A percentile compares a stretch with the other conserved stretches of the same genome.
phyloP scores from a whole-genome alignment of 1,284 basidiomycete genomes.

The Cutaneotrichosporon cyanovorans region DNA sequence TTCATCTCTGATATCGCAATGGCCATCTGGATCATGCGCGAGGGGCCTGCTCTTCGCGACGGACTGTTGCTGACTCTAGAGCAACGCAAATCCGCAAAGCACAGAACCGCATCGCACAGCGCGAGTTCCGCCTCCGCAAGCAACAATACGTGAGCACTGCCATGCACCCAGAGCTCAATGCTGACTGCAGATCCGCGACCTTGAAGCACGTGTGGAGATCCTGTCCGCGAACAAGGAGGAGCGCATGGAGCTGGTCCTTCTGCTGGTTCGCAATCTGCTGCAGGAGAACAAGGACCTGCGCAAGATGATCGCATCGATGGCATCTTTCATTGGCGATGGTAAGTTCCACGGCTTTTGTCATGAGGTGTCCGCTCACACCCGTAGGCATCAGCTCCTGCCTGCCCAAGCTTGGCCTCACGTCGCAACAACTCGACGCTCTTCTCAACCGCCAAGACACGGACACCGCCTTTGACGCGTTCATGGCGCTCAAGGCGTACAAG shows the following conservation, averaged over 20 bases:
- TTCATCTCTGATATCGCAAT: no score
- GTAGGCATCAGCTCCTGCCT: slow-evolving; percentile 54
- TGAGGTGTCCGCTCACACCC: not conserved
- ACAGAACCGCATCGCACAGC: slow-evolving; percentile 86
- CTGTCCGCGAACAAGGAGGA: slow-evolving; percentile 83
- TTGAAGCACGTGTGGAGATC: slow-evolving; percentile 83
- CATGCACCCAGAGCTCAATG: not conserved
- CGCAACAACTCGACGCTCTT: slow-evolving; percentile 65
- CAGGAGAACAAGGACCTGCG: slow-evolving; percentile 78
- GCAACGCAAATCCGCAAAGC: slow-evolving; percentile 37
- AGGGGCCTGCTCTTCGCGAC: no score
- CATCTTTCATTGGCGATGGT: slow-evolving; percentile 76
- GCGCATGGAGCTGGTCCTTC: slow-evolving; percentile 68
- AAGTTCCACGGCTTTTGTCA: slow-evolving; percentile 52
- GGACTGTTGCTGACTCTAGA: slow-evolving; percentile 17
- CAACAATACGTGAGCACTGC: slow-evolving; percentile 46
- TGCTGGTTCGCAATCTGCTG: slow-evolving; percentile 79
- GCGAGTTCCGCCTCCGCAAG: slow-evolving; percentile 82
- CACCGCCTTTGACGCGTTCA: slow-evolving; percentile 80
- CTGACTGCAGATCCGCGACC: slow-evolving; percentile 67
- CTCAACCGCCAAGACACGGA: slow-evolving; percentile 79
- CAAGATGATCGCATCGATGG: slow-evolving; percentile 63
- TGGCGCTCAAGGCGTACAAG: slow-evolving; percentile 47
- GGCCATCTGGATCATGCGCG: no score
- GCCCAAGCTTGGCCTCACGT: slow-evolving; percentile 65